Base-by-base conservation (phyloP, 1,284 basidiomycete genomes). In the Veloporphyrellus conicus region DNA sequence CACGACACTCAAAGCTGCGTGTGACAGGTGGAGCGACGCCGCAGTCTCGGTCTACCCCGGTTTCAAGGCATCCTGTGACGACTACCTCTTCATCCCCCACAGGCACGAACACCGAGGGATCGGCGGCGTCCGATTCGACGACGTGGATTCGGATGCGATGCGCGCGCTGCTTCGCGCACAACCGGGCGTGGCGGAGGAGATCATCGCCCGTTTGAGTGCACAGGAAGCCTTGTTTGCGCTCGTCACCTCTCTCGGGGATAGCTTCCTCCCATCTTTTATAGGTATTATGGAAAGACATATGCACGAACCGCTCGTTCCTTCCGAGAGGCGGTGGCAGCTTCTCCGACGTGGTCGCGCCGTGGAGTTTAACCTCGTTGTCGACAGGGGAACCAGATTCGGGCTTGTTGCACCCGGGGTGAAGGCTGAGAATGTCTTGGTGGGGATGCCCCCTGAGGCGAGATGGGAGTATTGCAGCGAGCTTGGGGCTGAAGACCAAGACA, bases 101-200 rank as follows among this genome's bases (percentile, higher is more conserved):
- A 84, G 93, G 25, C 71, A 72, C 23, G 94, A 98, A 71, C 71
- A 82, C 3, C 81, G 94, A n/a, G 95, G 95, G 3, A 72, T 99
- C 40, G 95, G 95, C 20, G 94, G 94, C 1, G 79, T 99, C 56
- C 97, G 97, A 72, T 96, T 96, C 67, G 94, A 97, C 68, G 90
- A 94, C 67, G 77, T 94, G 51, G 79, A 76, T 57, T 71, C 73
- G 39, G 75, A 76, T 10, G 61, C 70, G 1, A 86, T 88, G 65
- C 41, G 31, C 7, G 22, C 43, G 15, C 29, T 63, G 23, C 56
- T 58, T 12, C 10, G 23, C 12, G 28, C 28, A 2, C 45, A 38
- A 16, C 58, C 69, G 25, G 75, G 74, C 20, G 66, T 85, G 14
- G 57, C 67, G 6, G 63, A 64, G 27, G 77, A 61, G 63, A 77